Evolutionary conservation across 306 rosid species (phyloP).

Genomic region (Benincasa hispida): DNA sequence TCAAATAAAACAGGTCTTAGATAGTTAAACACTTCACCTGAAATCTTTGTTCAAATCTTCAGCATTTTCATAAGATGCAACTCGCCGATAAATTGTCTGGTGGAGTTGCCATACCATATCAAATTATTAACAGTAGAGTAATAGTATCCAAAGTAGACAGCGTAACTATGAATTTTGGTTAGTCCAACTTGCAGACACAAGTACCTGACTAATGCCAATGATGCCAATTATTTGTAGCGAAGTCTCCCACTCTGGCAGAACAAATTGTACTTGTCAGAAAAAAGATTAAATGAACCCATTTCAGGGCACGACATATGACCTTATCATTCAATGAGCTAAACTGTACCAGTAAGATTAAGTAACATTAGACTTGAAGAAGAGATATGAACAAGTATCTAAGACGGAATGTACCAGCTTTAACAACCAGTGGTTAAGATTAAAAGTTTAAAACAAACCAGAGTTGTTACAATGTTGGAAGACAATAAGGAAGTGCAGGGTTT

Average conservation of each 20-base stretch:
- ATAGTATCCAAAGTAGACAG: slow-evolving; percentile 7
- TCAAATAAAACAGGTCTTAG: slow-evolving; percentile 9
- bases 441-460: neutral
- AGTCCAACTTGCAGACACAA: slow-evolving; percentile 9
- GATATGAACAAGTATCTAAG: too few relatives aligned
- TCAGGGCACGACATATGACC: neutral
- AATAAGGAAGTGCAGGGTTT: neutral
- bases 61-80: slow-evolving; percentile 46
- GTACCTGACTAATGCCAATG: slow-evolving; percentile 71
- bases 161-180: neutral
- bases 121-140: neutral
- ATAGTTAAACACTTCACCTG: slow-evolving; percentile 29
- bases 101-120: slow-evolving; percentile 7
- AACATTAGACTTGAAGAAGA: too few relatives aligned
- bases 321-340: neutral
- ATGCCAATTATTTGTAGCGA: slow-evolving; percentile 64
- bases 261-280: slow-evolving; percentile 16
- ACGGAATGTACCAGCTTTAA: neutral
- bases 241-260: slow-evolving; percentile 81
- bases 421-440: neutral
- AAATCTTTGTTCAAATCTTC: slow-evolving; percentile 59
- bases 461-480: neutral
- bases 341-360: too few relatives aligned
- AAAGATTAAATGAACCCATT: neutral
- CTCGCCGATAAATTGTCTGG: slow-evolving; percentile 60